Conservation (phyloP, 2,329 filamentous ascomycete species). For the Fusarium beomiforme region DNA sequence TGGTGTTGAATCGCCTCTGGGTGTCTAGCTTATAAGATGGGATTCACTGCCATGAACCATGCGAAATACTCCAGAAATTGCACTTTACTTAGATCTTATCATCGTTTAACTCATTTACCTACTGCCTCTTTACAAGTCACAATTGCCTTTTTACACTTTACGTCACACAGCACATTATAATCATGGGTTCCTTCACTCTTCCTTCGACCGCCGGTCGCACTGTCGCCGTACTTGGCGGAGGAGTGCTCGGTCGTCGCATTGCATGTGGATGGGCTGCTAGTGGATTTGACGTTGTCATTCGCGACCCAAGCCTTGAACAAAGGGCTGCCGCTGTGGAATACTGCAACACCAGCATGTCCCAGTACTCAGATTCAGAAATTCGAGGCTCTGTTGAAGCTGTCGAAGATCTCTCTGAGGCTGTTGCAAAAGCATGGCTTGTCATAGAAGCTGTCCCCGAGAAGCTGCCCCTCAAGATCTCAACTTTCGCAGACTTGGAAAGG, state of each 20-base stretch:
- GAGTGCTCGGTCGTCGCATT: neutral
- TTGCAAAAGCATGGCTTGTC: constrained; percentile 3
- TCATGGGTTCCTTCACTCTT: neutral
- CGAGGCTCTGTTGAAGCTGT: neutral
- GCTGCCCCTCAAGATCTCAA: constrained; percentile 5
- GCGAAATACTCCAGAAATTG: too few species aligned
- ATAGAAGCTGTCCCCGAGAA: constrained; percentile 15
- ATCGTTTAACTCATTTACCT: too few species aligned
- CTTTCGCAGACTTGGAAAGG: constrained; percentile 4
- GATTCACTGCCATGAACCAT: neutral
- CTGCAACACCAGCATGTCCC: neutral
- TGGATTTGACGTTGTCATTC: constrained; percentile 7
- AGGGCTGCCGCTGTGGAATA: constrained; percentile 1
- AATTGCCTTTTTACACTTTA: too few species aligned
- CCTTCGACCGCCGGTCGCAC: neutral
- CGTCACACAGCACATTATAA: rapidly evolving
- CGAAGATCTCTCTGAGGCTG: neutral
- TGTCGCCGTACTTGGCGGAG: neutral
- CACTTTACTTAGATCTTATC: neutral
- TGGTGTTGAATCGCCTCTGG: neutral
- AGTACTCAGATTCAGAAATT: neutral
- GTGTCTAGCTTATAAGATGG: too few species aligned
- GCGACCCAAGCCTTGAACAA: constrained; percentile 6
- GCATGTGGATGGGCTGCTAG: constrained; percentile 17
- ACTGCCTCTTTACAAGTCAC: neutral